Evolutionary conservation across 148 eudicot species (phyloP), one percentile per base, ranked within the genome.

Genomic region (Heliosperma pusillum): DNA sequence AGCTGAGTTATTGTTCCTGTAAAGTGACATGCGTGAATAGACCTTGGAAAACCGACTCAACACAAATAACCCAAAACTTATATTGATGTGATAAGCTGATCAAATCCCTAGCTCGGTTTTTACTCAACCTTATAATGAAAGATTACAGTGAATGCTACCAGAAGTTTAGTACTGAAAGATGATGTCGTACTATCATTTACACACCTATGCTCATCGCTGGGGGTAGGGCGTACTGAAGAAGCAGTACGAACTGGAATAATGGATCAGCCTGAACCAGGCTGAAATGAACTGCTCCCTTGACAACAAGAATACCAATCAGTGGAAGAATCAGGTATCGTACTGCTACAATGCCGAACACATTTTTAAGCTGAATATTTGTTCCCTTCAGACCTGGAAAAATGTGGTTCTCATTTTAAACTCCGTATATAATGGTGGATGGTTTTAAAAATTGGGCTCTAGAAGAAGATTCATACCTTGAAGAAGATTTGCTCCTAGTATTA

Each of bases 181-280:
- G 61, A 44, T 65, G 40, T 17, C 15, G 68, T 55, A 22, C 42
- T 36, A 6, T 36, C 42, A 36, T 7, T 5, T 36, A 36, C 42
- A 0, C 82, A 92, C 96, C 92, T 79, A 89, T 91, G 82, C 87
- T 91, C 90, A 93, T 91, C 24, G 98, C 97, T 16, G 98, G 97
- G 30, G 98, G 98, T 67, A 93, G 74, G 4, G 93, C 87, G 76
- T 82, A 91, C 58, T 93, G 98, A 75, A 93, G 85, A 77, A 89
- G 71, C 75, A 93, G 95, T 74, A 89, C 83, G 68, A 91, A 93
- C 68, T 82, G 82, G 69, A 89, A 87, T 58, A 93, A 75, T 11
- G 93, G 92, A 80, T 93, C 85, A 22, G 72, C 26, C 0, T 74
- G 84, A 63, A 89, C 85, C 29, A 87, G 75, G 21, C 91, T 89